Evolutionary conservation across 2,329 filamentous ascomycete genomes (phyloP), one percentile per base, ranked within the genome.

Genomic region (Colletotrichum sp.): DNA sequence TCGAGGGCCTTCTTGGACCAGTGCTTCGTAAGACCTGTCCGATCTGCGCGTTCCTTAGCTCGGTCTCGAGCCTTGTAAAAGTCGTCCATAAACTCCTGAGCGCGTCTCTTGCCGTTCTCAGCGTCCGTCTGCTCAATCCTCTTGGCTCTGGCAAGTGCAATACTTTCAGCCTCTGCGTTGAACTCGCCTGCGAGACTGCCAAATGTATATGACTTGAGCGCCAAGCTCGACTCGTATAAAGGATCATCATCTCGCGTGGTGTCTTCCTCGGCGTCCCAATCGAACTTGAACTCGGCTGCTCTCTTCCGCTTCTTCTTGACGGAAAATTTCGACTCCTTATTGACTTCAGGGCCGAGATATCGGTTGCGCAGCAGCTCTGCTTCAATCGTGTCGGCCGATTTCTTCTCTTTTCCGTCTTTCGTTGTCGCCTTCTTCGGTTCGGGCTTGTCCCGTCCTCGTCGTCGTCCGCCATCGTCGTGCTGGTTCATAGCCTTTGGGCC

Each of bases 201-300:
- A 27, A 90, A 85, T 8, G 84, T 83, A 62, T 79, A 81, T 25
- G 81, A 83, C 55, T 68, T 77, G n/a, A 74, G 61, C 15, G 69
- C 71, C 60, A 71, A 67, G 12, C 66, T 60, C n/a, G 74, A 69
- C 25, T 81, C 78, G 83, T 98, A 97, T 52, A 97, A 89, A 1
- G 95, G 94, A 80, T 98, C 96, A 82, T 96, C 94, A 79, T 95
- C 93, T 66, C 86, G 91, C 78, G 93, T 96, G 1, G 97, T 99
- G 84, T 99, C 97, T 82, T 99, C 97, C 76, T 97, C 95, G 1
- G 92, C 91, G 79, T 98, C 97, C 97, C 97, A 99, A 80, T 98
- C 97, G 80, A 99, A 99, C 84, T 99, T 98, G 85, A 96, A 95
- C 82, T 98, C 96, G 2, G 95, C 97, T 2, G 96, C 98, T 77